These are phyloP conservation scores for Acarospora socialis DNA, from an alignment of 2,329 filamentous ascomycete genomes.

Conservation along the genomic window DNA sequence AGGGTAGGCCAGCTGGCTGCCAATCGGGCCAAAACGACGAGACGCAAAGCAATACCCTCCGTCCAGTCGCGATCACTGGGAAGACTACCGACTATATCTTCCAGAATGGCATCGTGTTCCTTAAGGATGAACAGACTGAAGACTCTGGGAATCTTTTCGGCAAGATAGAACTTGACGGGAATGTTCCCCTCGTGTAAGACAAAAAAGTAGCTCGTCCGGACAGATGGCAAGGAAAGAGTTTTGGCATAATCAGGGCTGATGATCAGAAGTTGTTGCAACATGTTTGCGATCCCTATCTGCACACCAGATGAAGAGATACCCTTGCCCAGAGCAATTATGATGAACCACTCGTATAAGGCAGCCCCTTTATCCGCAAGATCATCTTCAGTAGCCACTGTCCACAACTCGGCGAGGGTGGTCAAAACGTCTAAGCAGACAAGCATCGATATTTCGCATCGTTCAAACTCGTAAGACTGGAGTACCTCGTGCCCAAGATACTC, in stretches of 20 bases:
- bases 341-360: slow-evolving; percentile 68
- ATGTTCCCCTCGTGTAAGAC: slow-evolving; percentile 55
- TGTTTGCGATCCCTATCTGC: slow-evolving; percentile 49
- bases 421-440: slow-evolving; percentile 55
- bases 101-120: slow-evolving; percentile 68
- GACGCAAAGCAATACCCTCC: slow-evolving; percentile 74
- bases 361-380: slow-evolving; percentile 52
- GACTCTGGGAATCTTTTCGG: slow-evolving; percentile 52
- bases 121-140: slow-evolving; percentile 74
- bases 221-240: slow-evolving; percentile 43
- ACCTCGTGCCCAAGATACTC: slow-evolving; percentile 34
- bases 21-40: slow-evolving; percentile 61
- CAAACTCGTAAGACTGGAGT: slow-evolving; percentile 43
- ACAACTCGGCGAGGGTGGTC: slow-evolving; percentile 46
- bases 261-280: slow-evolving; percentile 58
- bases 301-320: slow-evolving; percentile 55
- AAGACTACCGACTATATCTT: slow-evolving; percentile 69
- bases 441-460: slow-evolving; percentile 60
- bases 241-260: slow-evolving; percentile 53
- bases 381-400: slow-evolving; percentile 43
- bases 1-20: slow-evolving; percentile 77
- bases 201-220: slow-evolving; percentile 57
- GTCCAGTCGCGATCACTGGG: slow-evolving; percentile 54
- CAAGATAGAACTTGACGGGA: slow-evolving; percentile 61
- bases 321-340: slow-evolving; percentile 50